Conservation (phyloP, 208 protist species). For the Wallacemonas sp. region DNA sequence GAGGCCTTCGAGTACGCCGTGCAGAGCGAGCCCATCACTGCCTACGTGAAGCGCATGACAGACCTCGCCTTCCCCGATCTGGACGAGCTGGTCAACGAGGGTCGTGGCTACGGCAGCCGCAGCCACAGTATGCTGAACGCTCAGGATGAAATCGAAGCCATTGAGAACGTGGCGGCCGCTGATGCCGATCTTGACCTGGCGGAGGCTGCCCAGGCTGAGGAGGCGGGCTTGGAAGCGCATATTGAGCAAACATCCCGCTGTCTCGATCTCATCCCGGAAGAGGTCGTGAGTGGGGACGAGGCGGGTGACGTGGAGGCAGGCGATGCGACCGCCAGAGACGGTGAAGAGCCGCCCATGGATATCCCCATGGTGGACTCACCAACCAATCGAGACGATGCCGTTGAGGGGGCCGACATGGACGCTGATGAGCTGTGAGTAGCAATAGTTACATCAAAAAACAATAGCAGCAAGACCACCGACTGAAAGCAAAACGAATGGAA, state of each 20-base stretch:
- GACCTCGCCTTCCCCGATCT: constrained; percentile 47
- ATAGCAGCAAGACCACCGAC: too few species aligned
- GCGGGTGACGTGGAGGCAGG: not conserved
- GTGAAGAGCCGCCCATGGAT: not conserved
- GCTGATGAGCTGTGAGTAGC: not conserved
- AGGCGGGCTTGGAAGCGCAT: not conserved
- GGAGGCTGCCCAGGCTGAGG: not conserved
- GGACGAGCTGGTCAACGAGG: constrained; percentile 24
- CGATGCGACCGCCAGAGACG: not conserved
- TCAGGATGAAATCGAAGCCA: constrained; percentile 6
- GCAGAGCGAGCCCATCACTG: constrained; percentile 46
- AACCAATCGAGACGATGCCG: constrained; percentile 6
- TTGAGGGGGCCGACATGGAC: not conserved
- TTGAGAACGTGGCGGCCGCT: not conserved
- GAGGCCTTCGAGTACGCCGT: constrained; percentile 43
- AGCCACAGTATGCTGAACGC: not conserved
- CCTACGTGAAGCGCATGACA: constrained; percentile 60
- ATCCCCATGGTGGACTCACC: constrained; percentile 10
- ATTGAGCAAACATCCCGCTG: too few species aligned
- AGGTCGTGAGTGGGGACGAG: too few species aligned
- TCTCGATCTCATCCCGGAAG: too few species aligned
- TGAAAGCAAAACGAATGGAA: not conserved
- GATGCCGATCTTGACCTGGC: not conserved
- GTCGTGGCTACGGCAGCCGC: not conserved
- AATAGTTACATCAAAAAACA: constrained; percentile 4